Conservation (phyloP, 768 basidiomycete genomes). For the Pulveroboletus frians region DNA sequence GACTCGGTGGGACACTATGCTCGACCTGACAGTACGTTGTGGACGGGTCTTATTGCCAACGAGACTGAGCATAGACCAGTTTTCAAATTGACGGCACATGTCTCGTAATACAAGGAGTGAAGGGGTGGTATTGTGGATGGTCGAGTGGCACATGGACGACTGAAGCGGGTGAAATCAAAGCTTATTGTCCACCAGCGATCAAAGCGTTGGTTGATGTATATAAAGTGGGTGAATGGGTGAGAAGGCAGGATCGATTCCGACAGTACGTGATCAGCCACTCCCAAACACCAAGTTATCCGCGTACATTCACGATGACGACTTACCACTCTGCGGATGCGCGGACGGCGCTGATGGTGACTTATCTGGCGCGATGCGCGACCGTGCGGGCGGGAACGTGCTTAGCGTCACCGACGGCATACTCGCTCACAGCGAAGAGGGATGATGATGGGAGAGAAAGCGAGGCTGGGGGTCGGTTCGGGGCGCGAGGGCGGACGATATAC, state of each 20-base stretch:
- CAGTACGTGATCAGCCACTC: neutral
- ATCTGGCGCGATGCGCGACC: slow-evolving; percentile 20
- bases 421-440: neutral
- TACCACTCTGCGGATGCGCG: slow-evolving; percentile 33
- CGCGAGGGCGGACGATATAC: slow-evolving; percentile 31
- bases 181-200: slow-evolving; percentile 12
- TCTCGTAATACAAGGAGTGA: neutral
- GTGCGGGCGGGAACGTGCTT: slow-evolving; percentile 14
- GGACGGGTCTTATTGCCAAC: neutral
- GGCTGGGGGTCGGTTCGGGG: neutral
- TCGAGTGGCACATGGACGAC: slow-evolving; percentile 4
- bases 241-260: neutral
- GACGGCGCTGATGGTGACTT: slow-evolving; percentile 28
- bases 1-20: slow-evolving; percentile 62
- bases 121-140: neutral
- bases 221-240: slow-evolving; percentile 12
- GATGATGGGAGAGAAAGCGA: neutral
- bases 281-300: neutral
- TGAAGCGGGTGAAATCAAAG: slow-evolving; percentile 9
- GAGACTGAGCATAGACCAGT: slow-evolving; percentile 20
- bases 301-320: slow-evolving; percentile 9
- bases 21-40: slow-evolving; percentile 46
- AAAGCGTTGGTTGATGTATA: slow-evolving; percentile 21
- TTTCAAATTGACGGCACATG: slow-evolving; percentile 22
- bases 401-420: neutral